Evolutionary conservation across 2,329 filamentous ascomycete genomes (phyloP).

Genomic region (Trichothecium sympodiale): DNA sequence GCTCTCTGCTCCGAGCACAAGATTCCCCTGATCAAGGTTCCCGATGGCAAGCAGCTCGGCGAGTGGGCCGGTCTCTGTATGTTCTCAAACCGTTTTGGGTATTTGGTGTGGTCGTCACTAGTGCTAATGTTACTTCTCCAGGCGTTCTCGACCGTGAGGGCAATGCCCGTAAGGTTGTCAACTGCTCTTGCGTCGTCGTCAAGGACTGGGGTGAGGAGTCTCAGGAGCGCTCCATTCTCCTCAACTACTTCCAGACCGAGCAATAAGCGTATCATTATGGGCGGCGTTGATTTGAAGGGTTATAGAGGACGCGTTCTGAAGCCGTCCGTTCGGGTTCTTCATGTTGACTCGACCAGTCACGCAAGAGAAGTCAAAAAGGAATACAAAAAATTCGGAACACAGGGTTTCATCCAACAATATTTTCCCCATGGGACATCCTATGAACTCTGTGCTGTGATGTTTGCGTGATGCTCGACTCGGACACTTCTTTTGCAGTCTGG

Average conservation of each 20-base stretch:
- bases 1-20: slow-evolving; percentile 99
- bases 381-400: slow-evolving; percentile 15
- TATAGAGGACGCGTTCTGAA: slow-evolving; percentile 19
- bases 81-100: slow-evolving; percentile 29
- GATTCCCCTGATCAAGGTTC: slow-evolving; percentile 99
- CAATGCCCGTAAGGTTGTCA: slow-evolving; percentile 99
- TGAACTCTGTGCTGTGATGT: too few species aligned
- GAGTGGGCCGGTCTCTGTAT: slow-evolving; percentile 99
- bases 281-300: slow-evolving; percentile 23
- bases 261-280: slow-evolving; percentile 12
- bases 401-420: slow-evolving; percentile 5
- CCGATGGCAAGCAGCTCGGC: slow-evolving; percentile 98
- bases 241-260: slow-evolving; percentile 80
- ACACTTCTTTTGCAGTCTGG: not conserved
- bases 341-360: slow-evolving; percentile 23
- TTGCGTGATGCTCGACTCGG: too few species aligned
- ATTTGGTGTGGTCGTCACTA: slow-evolving; percentile 2
- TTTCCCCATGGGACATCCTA: too few species aligned
- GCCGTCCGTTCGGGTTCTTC: slow-evolving; percentile 27
- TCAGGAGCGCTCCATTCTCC: slow-evolving; percentile 95
- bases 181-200: slow-evolving; percentile 99
- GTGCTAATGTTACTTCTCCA: slow-evolving; percentile 29
- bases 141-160: slow-evolving; percentile 98
- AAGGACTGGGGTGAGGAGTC: slow-evolving; percentile 99
- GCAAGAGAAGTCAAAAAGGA: slow-evolving; percentile 29